Percentiles rank a stretch among this genome's conserved stretches.
Evolutionary conservation across 2,329 filamentous ascomycete species (phyloP).

Genomic region (Trichoderma afroharzianum): DNA sequence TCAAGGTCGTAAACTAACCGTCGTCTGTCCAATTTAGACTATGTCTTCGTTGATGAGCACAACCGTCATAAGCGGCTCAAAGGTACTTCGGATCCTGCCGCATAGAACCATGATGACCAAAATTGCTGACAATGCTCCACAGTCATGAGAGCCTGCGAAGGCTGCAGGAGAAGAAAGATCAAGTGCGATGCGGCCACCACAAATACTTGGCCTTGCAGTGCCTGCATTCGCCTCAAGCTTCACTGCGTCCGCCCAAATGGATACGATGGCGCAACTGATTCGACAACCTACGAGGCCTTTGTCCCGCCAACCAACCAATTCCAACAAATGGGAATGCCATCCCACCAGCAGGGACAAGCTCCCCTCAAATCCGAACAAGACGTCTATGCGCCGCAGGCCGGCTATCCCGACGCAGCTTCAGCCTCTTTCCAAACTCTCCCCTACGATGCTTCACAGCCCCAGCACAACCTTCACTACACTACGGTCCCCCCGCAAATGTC

Average conservation of each 20-base stretch:
- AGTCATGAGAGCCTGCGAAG: constrained; percentile 98
- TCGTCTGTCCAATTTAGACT: constrained; percentile 56
- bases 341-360: constrained; percentile 31
- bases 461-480: constrained; percentile 51
- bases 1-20: constrained; percentile 9
- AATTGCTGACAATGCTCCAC: constrained; percentile 1
- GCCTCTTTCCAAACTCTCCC: constrained; percentile 45
- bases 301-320: constrained; percentile 33
- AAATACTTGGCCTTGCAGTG: constrained; percentile 95
- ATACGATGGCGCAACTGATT: constrained; percentile 49
- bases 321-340: constrained; percentile 52
- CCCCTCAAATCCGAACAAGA: constrained; percentile 40
- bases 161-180: constrained; percentile 91
- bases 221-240: constrained; percentile 86
- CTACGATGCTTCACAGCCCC: constrained; percentile 44
- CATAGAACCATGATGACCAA: background rate
- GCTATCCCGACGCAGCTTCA: constrained; percentile 45
- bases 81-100: constrained; percentile 52
- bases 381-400: constrained; percentile 48
- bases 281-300: constrained; percentile 32
- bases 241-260: constrained; percentile 89
- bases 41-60: constrained; percentile 98
- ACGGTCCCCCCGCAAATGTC: constrained; percentile 48
- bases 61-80: constrained; percentile 96
- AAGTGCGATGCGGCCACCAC: constrained; percentile 97